Conservation (phyloP, 129 eudicot species). For the Artemisia annua region DNA sequence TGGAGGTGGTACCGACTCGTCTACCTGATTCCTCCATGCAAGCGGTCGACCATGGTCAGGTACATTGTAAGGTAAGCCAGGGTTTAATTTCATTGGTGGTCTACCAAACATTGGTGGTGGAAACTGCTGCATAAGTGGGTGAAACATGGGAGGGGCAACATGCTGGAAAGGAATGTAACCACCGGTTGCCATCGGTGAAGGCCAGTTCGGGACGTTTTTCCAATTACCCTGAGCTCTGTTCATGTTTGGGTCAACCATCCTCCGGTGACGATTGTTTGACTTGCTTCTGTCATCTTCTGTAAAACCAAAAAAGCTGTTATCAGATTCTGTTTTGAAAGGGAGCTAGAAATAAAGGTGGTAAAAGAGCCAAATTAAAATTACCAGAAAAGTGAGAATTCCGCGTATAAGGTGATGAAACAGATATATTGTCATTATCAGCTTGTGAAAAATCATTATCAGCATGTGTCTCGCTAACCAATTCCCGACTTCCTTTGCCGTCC, state of each 20-base stretch:
- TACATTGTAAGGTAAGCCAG: slow-evolving; percentile 65
- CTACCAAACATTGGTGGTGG: slow-evolving; percentile 81
- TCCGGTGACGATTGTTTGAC: slow-evolving; percentile 64
- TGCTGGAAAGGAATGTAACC: slow-evolving; percentile 91
- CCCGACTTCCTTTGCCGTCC: slow-evolving; percentile 66
- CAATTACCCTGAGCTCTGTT: slow-evolving; percentile 69
- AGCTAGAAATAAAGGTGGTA: slow-evolving; percentile 52
- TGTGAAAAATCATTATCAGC: slow-evolving; percentile 55
- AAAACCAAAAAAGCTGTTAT: slow-evolving; percentile 36
- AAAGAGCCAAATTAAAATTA: slow-evolving; percentile 44
- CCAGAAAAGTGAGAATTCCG: slow-evolving; percentile 50
- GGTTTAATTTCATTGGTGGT: slow-evolving; percentile 82
- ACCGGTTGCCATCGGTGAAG: slow-evolving; percentile 74
- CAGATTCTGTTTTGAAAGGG: not conserved
- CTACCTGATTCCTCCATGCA: slow-evolving; percentile 71
- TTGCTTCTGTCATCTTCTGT: slow-evolving; percentile 70
- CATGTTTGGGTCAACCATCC: slow-evolving; percentile 62
- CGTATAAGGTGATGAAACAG: slow-evolving; percentile 69
- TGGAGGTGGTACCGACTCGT: slow-evolving; percentile 64
- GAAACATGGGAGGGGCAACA: slow-evolving; percentile 85
- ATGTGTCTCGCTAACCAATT: slow-evolving; percentile 39
- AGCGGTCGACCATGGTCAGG: slow-evolving; percentile 71
- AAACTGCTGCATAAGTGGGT: slow-evolving; percentile 75
- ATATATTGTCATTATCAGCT: slow-evolving; percentile 59
- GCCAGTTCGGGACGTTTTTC: slow-evolving; percentile 88